Conservation (phyloP, 106 monocot genomes). For the Narthecium ossifragum region DNA sequence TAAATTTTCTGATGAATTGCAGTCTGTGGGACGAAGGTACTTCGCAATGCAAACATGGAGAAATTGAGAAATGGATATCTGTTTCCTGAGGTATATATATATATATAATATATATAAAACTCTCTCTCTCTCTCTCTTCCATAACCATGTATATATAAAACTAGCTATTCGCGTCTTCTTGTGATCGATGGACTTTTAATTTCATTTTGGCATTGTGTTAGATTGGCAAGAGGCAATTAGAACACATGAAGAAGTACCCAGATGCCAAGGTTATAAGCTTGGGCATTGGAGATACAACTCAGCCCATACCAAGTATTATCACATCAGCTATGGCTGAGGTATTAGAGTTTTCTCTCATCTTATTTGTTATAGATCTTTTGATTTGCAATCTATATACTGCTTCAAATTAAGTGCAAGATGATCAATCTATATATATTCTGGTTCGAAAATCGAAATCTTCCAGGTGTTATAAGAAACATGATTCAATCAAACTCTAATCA, state of each 20-base stretch:
- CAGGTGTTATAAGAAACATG: no score
- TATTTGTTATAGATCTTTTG: no score
- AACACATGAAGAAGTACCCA: slow-evolving; percentile 70
- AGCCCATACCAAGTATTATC: slow-evolving; percentile 66
- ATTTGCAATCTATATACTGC: no score
- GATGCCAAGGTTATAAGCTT: slow-evolving; percentile 81
- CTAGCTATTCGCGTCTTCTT: no score
- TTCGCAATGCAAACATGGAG: slow-evolving; percentile 78
- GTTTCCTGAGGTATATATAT: slow-evolving; percentile 63
- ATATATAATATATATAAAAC: background rate
- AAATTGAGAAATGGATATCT: slow-evolving; percentile 73
- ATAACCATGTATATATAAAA: no score
- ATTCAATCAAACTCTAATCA: no score
- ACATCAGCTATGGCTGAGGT: slow-evolving; percentile 83
- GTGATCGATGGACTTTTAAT: background rate
- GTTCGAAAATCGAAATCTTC: no score
- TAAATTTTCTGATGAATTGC: background rate
- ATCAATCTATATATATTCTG: no score
- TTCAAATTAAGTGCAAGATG: no score
- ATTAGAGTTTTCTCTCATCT: background rate
- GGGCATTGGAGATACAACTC: slow-evolving; percentile 82
- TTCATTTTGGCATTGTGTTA: slow-evolving; percentile 8
- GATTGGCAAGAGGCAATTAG: slow-evolving; percentile 52
- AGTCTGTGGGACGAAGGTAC: slow-evolving; percentile 59
- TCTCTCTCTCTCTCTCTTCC: no score